phyloP scores from a whole-genome alignment of 1,284 basidiomycete species.

The Lentinus polychrous region DNA sequence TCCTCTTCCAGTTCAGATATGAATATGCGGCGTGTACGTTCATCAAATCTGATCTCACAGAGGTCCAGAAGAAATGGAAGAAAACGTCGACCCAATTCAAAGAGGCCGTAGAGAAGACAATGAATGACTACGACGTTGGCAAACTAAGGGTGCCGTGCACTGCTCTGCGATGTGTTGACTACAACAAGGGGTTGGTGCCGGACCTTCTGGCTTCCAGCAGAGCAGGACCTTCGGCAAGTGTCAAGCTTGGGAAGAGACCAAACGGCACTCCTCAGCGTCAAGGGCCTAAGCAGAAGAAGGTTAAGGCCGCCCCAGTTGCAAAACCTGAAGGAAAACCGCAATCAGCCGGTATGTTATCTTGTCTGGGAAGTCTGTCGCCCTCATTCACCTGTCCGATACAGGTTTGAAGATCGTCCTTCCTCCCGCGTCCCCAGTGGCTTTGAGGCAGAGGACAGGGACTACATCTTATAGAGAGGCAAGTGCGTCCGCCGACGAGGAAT shows the following conservation, averaged over 20 bases:
- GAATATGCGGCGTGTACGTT: slow-evolving; percentile 2
- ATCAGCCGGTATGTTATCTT: too few species aligned
- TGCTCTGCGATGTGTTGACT: slow-evolving; percentile 35
- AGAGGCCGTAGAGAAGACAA: slow-evolving; percentile 25
- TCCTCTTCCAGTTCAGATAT: slow-evolving; percentile 2
- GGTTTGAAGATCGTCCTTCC: too few species aligned
- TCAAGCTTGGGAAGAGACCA: background rate
- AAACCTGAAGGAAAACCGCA: too few species aligned
- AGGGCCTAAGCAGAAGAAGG: too few species aligned
- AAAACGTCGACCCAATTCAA: slow-evolving; percentile 1
- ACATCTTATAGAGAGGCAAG: too few species aligned
- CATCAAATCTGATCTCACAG: background rate
- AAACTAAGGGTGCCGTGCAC: slow-evolving; percentile 38
- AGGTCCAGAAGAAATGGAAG: background rate
- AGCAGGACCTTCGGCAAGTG: background rate
- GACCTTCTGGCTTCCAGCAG: background rate
- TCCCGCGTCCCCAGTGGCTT: too few species aligned
- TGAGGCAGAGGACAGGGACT: too few species aligned
- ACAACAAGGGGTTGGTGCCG: background rate
- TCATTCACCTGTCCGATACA: too few species aligned
- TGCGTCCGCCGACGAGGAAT: too few species aligned
- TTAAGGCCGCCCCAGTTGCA: too few species aligned
- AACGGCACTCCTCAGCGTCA: background rate
- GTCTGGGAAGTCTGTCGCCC: too few species aligned
- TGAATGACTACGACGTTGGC: slow-evolving; percentile 34